A percentile compares a stretch with the other conserved stretches of the same genome.
Evolutionary conservation across 345 rosid species (phyloP).

Genomic region (Rubroshorea leprosula): DNA sequence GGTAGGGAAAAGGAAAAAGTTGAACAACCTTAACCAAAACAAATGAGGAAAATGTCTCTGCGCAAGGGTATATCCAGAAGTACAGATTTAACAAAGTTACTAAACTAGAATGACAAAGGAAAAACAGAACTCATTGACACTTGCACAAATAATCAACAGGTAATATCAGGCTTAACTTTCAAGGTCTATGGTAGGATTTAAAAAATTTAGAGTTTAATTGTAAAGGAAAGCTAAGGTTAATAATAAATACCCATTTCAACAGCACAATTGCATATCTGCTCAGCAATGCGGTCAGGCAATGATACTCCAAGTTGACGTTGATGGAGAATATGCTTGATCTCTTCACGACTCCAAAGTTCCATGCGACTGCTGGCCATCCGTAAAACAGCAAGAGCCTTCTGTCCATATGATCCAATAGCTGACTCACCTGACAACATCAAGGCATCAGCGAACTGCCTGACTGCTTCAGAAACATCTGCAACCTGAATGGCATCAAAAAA

Average conservation of each 20-base stretch:
- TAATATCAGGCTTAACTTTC: too few relatives aligned
- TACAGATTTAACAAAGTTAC: background rate
- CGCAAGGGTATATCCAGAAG: too few relatives aligned
- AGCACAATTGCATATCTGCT: constrained; percentile 63
- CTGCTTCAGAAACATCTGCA: constrained; percentile 76
- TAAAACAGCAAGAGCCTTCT: constrained; percentile 62
- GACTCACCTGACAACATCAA: constrained; percentile 76
- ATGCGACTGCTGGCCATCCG: constrained; percentile 50
- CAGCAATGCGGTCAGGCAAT: constrained; percentile 51
- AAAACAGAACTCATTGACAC: background rate
- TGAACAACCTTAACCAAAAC: too few relatives aligned
- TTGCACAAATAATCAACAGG: too few relatives aligned
- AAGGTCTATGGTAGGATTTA: too few relatives aligned
- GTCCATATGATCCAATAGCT: constrained; percentile 53
- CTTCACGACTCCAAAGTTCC: constrained; percentile 55
- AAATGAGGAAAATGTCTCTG: too few relatives aligned
- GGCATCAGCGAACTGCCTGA: constrained; percentile 63
- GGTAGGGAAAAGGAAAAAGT: too few relatives aligned
- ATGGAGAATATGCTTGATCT: constrained; percentile 27
- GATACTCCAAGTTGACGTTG: constrained; percentile 36
- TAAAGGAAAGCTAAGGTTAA: constrained; percentile 2
- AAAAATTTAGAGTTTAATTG: background rate
- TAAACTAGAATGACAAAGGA: too few relatives aligned
- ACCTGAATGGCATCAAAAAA: constrained; percentile 35
- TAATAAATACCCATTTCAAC: constrained; percentile 53